phyloP scores from a whole-genome alignment of 345 rosid species.

The Citrus unshiu region DNA sequence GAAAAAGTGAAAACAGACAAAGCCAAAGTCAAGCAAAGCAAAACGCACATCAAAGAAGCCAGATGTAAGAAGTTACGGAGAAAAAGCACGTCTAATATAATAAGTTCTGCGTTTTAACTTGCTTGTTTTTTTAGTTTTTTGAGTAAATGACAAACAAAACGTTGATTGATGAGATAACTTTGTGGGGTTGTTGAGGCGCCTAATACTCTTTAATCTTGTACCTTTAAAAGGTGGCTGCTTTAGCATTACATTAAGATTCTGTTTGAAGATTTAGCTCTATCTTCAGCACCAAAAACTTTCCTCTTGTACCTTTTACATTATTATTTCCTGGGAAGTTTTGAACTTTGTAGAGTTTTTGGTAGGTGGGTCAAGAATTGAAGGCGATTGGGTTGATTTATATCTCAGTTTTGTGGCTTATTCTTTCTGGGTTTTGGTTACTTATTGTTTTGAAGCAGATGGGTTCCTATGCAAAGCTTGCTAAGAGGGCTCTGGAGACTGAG shows the following conservation, averaged over 20 bases:
- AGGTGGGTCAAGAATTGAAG: neutral
- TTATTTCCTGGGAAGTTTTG: neutral
- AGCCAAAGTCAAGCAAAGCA: neutral
- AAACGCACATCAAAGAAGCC: neutral
- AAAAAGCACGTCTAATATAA: neutral
- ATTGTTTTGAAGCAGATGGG: slow-evolving; percentile 53
- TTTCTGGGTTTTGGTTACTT: slow-evolving; percentile 15
- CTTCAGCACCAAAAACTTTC: neutral
- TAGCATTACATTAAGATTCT: neutral
- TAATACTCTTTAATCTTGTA: neutral
- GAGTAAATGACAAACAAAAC: neutral
- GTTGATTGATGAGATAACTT: neutral
- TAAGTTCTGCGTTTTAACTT: neutral
- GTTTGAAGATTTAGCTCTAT: neutral
- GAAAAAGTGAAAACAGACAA: neutral
- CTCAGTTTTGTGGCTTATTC: neutral
- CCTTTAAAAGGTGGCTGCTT: neutral
- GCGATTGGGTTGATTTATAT: neutral
- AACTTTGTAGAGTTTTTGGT: neutral
- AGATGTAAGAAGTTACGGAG: neutral
- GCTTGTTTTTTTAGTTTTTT: neutral
- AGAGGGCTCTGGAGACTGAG: slow-evolving; percentile 74
- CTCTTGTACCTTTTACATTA: neutral
- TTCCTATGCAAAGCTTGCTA: slow-evolving; percentile 71
- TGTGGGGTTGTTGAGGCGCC: slow-evolving; percentile 13